Conservation (phyloP, 306 rosid species). For the Cyclanthera cordifolia region DNA sequence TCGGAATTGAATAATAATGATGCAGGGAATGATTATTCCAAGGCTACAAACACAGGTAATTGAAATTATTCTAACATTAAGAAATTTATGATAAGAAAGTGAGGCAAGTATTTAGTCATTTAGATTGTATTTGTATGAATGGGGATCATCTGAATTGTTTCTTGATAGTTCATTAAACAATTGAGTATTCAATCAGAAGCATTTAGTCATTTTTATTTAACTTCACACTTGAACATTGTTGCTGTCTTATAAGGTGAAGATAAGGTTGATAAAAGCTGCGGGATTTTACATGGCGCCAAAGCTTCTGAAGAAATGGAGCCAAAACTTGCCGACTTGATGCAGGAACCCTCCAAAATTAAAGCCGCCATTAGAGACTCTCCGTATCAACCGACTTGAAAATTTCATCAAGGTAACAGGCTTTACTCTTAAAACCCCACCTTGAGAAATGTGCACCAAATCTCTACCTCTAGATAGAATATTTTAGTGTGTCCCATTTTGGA, state of each 20-base stretch:
- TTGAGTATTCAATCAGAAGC: not conserved
- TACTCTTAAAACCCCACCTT: not conserved
- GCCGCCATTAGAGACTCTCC: not conserved
- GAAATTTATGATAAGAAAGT: not conserved
- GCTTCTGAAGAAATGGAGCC: constrained; percentile 18
- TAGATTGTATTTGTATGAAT: not conserved
- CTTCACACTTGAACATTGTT: not conserved
- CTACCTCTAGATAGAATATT: not conserved
- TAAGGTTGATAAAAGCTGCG: constrained; percentile 5
- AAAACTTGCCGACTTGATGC: constrained; percentile 12
- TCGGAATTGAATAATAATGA: no score
- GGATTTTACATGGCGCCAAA: not conserved
- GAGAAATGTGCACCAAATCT: constrained; percentile 3
- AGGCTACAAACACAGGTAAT: no score
- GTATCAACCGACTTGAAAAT: constrained; percentile 4
- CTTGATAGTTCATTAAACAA: not conserved
- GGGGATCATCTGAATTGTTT: not conserved
- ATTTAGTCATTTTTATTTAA: not conserved
- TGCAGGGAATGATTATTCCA: no score
- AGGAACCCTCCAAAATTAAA: constrained; percentile 1
- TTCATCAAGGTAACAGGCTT: not conserved
- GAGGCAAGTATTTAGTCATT: not conserved
- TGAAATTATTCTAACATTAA: not conserved
- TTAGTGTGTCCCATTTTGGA: not conserved
- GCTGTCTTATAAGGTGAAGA: not conserved